Evolutionary conservation across 352 stramenopile genomes (phyloP).

Genomic region (Phytophthora idaei): DNA sequence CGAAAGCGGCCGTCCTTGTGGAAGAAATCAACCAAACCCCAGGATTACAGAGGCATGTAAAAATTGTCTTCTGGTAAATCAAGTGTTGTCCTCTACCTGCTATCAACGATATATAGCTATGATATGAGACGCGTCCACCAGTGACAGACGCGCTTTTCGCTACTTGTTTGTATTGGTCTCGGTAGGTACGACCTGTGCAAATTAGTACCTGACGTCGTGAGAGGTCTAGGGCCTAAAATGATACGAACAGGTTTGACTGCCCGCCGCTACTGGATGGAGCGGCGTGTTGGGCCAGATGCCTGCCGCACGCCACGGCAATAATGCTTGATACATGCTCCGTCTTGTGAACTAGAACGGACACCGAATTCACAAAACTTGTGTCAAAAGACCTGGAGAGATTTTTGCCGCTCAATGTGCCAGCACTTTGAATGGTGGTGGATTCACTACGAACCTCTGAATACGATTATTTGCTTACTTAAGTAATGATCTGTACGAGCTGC

Average conservation of each 20-base stretch:
- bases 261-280: slow-evolving; percentile 25
- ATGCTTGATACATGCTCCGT: slow-evolving; percentile 31
- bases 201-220: background rate
- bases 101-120: slow-evolving; percentile 23
- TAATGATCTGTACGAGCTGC: background rate
- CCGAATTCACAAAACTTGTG: background rate
- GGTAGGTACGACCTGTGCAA: slow-evolving; percentile 19
- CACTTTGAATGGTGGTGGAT: background rate
- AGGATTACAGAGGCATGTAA: slow-evolving; percentile 18
- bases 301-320: slow-evolving; percentile 9
- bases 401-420: background rate
- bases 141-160: no score
- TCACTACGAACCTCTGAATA: slow-evolving; percentile 9
- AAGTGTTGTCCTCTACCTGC: slow-evolving; percentile 30
- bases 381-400: background rate
- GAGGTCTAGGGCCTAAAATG: slow-evolving; percentile 18
- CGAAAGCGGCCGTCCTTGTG: slow-evolving; percentile 25
- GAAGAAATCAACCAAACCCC: slow-evolving; percentile 36
- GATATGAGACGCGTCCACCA: slow-evolving; percentile 22
- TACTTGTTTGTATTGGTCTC: background rate
- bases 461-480: slow-evolving; percentile 3
- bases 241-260: slow-evolving; percentile 30
- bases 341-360: slow-evolving; percentile 17
- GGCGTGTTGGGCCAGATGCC: slow-evolving; percentile 22
- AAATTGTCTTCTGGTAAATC: slow-evolving; percentile 35